Conservation (phyloP, 768 basidiomycete genomes). For the Trametes cingulata region DNA sequence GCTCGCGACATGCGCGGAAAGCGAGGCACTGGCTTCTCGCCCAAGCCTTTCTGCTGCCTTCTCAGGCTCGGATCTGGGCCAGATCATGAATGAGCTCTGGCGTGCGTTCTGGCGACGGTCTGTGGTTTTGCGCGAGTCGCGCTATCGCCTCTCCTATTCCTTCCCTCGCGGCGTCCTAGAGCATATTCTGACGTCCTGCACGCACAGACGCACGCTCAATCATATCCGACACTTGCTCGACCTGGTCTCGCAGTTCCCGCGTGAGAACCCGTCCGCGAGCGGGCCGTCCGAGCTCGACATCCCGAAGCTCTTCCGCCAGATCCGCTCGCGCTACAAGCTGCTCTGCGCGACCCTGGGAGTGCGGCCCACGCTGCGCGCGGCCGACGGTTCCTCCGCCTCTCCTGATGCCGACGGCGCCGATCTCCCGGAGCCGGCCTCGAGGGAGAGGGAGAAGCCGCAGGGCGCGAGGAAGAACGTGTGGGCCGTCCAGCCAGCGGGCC, state of each 20-base stretch:
- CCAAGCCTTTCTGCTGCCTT: too few relatives aligned
- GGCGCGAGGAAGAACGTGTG: conserved; percentile 18
- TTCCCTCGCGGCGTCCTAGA: background rate
- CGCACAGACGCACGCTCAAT: conserved; percentile 52
- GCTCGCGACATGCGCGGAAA: background rate
- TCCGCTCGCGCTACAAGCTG: conserved; percentile 84
- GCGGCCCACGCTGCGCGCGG: conserved; percentile 43
- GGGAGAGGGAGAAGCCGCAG: background rate
- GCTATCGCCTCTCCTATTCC: background rate
- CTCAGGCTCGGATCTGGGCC: background rate
- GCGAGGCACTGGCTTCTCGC: too few relatives aligned
- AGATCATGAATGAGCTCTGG: background rate
- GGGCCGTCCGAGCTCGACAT: conserved; percentile 60
- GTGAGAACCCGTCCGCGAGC: conserved; percentile 61
- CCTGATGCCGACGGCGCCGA: conserved; percentile 3
- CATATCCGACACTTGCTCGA: conserved; percentile 72
- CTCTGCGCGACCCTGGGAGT: conserved; percentile 84
- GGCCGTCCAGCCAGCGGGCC: conserved; percentile 15
- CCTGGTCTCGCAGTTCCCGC: conserved; percentile 76
- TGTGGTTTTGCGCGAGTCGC: background rate
- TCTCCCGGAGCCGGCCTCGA: background rate
- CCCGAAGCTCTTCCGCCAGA: conserved; percentile 73
- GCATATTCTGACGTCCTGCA: background rate
- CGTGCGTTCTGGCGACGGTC: background rate
- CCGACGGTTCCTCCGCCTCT: conserved; percentile 16